Evolutionary conservation across 805 yeast species (phyloP).

Genomic region (Metschnikowia cerradonensis): DNA sequence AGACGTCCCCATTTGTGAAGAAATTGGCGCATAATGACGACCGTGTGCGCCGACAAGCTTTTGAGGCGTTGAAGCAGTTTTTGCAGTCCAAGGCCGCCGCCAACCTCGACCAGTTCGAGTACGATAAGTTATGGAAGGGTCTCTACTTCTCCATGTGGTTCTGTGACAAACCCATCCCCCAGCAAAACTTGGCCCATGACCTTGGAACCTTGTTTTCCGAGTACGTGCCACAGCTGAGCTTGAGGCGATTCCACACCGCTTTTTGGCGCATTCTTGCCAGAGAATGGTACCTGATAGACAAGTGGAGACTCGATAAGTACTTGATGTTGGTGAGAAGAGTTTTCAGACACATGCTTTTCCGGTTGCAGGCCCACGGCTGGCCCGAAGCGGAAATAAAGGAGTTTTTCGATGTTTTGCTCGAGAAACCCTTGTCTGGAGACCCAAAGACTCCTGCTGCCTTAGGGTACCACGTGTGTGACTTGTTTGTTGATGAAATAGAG

Average conservation of each 20-base stretch:
- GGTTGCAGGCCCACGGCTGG: constrained; percentile 56
- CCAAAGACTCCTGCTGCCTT: constrained; percentile 65
- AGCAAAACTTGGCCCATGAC: constrained; percentile 73
- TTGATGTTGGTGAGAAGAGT: constrained; percentile 76
- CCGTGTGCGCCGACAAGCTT: constrained; percentile 67
- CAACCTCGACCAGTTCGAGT: constrained; percentile 48
- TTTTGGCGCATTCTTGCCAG: constrained; percentile 76
- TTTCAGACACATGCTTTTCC: constrained; percentile 57
- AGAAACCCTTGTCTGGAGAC: constrained; percentile 55
- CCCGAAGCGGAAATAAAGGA: constrained; percentile 34
- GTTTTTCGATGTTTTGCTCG: constrained; percentile 42
- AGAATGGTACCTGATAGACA: constrained; percentile 85
- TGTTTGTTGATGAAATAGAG: constrained; percentile 80
- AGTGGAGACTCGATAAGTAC: constrained; percentile 84
- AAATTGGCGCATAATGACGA: constrained; percentile 81
- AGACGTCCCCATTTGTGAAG: constrained; percentile 60
- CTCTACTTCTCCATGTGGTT: constrained; percentile 94
- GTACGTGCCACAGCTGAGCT: constrained; percentile 39
- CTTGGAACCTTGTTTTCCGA: constrained; percentile 57
- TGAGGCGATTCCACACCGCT: constrained; percentile 56
- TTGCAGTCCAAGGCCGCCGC: constrained; percentile 39
- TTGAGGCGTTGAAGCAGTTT: constrained; percentile 59
- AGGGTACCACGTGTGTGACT: constrained; percentile 80
- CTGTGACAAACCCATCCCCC: constrained; percentile 89
- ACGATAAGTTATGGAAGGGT: constrained; percentile 94